These are phyloP conservation scores for Ceratobasidium sp. DNA, from an alignment of 1,284 basidiomycete species.

Conservation along the genomic window DNA sequence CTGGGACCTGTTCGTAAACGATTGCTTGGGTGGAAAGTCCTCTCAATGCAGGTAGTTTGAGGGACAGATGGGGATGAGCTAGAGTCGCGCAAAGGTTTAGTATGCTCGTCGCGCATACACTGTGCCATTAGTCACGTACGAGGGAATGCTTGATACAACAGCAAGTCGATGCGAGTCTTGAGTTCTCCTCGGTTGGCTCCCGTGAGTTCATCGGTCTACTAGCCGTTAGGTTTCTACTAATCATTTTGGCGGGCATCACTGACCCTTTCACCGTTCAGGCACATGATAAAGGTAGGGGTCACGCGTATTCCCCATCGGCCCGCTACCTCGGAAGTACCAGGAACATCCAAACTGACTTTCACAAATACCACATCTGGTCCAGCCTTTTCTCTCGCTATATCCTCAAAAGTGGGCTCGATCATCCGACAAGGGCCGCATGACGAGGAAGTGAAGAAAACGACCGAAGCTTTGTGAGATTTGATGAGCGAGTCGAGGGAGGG, in stretches of 20 bases:
- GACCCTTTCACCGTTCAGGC: conserved; percentile 76
- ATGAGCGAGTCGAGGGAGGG: conserved; percentile 62
- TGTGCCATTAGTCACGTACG: conserved; percentile 57
- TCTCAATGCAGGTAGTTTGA: conserved; percentile 67
- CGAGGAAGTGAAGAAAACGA: conserved; percentile 66
- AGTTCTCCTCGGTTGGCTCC: conserved; percentile 73
- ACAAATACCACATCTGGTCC: conserved; percentile 67
- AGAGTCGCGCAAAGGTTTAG: conserved; percentile 44
- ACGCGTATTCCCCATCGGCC: conserved; percentile 69
- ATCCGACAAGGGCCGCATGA: conserved; percentile 67
- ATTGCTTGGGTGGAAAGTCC: conserved; percentile 75
- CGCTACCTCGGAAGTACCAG: conserved; percentile 65
- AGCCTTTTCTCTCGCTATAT: conserved; percentile 56
- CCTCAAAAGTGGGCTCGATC: conserved; percentile 68
- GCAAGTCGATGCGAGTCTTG: conserved; percentile 69
- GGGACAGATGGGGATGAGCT: conserved; percentile 76
- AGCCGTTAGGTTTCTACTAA: background rate
- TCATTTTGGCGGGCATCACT: conserved; percentile 9
- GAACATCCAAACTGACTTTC: conserved; percentile 77
- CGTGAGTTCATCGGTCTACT: conserved; percentile 70
- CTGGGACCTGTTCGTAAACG: conserved; percentile 67
- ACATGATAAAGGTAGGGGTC: conserved; percentile 87
- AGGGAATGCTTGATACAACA: conserved; percentile 75
- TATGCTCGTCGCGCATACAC: background rate
- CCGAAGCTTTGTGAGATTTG: conserved; percentile 58